Base-by-base conservation (phyloP, 192 early-diverging fungal species). In the Physocladia obscura region DNA sequence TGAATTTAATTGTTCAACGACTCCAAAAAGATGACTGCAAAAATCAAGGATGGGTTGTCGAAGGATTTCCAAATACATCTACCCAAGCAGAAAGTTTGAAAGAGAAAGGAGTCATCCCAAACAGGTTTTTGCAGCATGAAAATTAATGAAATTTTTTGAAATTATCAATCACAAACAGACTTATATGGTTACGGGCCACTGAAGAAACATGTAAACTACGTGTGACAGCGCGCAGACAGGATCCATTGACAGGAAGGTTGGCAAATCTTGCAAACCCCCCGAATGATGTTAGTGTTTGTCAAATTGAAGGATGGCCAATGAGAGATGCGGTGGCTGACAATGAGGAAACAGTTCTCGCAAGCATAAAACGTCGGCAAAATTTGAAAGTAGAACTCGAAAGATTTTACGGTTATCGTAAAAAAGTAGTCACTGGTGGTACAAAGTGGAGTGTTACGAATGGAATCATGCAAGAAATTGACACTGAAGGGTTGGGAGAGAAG, bases 401-500 rank as follows among this genome's bases (percentile, higher is more conserved):
- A 5, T 44, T 64, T 36, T 81, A 74, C 50, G 74, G 70, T 4
- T 40, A 54, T 17, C 39, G 63, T 36, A 48, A 39, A 52, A 70
- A 40, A n/a, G 60, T 24, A 17, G 29, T 38, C 29, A 15, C 61
- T 48, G 51, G 71, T 26, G 47, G 31, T 57, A 70, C 62, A 30
- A 22, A 50, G 31, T 11, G 29, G 22, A 36, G 39, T 15, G 36
- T 37, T 21, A 64, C 62, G 21, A 40, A 29, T 2, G 77, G 75
- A 19, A 75, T 82, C 51, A 74, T 85, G 52, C 83, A 85, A 37
- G 77, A 78, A 22, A 76, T 85, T 44, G 76, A 84, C 8, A 76
- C 75, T 0, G 80, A 74, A 17, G 83, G 65, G 2, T 50, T 72
- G 15, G 74, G 70, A 29, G 71, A 73, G 70, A 59, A 54, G 40